Percentiles rank a stretch among this genome's conserved stretches.
Evolutionary conservation across 2,329 filamentous ascomycete species (phyloP).

Genomic region (Fusarium humuli): DNA sequence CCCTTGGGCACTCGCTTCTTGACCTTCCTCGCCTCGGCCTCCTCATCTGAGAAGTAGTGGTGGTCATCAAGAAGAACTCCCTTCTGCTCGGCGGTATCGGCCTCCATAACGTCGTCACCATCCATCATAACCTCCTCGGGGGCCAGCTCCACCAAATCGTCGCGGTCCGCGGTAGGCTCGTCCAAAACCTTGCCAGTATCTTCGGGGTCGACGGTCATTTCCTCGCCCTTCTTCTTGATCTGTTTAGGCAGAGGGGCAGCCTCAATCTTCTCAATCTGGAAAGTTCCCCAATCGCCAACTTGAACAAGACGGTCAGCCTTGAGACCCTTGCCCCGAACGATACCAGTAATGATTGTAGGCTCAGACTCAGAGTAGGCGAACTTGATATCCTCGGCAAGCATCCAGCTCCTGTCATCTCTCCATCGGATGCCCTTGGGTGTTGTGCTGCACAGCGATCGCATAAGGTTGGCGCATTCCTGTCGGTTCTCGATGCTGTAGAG

Average conservation of each 20-base stretch:
- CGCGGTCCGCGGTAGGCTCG: conserved; percentile 79
- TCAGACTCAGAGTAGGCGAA: conserved; percentile 72
- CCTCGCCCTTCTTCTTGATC: conserved; percentile 71
- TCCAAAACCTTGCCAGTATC: conserved; percentile 71
- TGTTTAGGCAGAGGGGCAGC: conserved; percentile 75
- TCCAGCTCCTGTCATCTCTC: conserved; percentile 96
- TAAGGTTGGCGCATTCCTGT: conserved; percentile 90
- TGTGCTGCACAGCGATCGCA: conserved; percentile 90
- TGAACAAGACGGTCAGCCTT: conserved; percentile 93
- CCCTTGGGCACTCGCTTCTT: conserved; percentile 87
- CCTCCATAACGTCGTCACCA: conserved; percentile 60
- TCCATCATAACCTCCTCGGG: conserved; percentile 86
- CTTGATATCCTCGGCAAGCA: conserved; percentile 85
- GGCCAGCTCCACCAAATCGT: conserved; percentile 84
- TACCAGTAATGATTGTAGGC: conserved; percentile 82
- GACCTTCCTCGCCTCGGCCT: conserved; percentile 59
- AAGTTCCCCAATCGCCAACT: conserved; percentile 92
- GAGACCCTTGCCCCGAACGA: conserved; percentile 85
- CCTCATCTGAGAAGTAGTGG: conserved; percentile 93
- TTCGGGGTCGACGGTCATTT: conserved; percentile 79
- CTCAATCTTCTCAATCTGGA: conserved; percentile 90
- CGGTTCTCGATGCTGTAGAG: conserved; percentile 87
- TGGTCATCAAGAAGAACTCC: conserved; percentile 96
- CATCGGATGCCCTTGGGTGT: conserved; percentile 94
- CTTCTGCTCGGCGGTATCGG: conserved; percentile 68